phyloP scores from a whole-genome alignment of 768 basidiomycete species.

The Hericium rajendrae region DNA sequence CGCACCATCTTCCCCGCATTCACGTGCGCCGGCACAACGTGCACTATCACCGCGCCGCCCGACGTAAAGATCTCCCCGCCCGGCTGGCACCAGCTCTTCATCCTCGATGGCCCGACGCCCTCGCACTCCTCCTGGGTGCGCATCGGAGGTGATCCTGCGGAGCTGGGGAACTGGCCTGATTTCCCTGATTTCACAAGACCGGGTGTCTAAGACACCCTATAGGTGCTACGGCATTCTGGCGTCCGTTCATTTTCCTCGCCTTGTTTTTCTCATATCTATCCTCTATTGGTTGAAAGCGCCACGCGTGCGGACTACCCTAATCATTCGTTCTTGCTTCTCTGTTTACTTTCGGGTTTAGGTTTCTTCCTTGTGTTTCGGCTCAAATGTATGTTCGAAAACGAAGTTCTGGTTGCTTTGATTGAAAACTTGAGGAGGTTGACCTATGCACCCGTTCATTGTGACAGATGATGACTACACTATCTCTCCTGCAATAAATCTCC shows the following conservation, averaged over 20 bases:
- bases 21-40: constrained; percentile 54
- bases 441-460: no score
- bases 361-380: no score
- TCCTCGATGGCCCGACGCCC: constrained; percentile 72
- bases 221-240: background rate
- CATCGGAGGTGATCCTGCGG: constrained; percentile 66
- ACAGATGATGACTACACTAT: no score
- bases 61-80: constrained; percentile 60
- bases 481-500: no score
- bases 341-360: no score
- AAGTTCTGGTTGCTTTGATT: no score
- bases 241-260: background rate
- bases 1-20: constrained; percentile 69
- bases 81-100: constrained; percentile 68
- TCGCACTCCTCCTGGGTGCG: constrained; percentile 68
- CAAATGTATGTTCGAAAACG: no score
- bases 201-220: constrained; percentile 32
- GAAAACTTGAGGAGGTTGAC: no score
- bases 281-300: background rate
- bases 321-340: no score
- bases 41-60: constrained; percentile 73
- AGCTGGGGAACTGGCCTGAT: constrained; percentile 66
- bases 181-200: constrained; percentile 59
- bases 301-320: no score
- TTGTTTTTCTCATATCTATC: constrained; percentile 1